Base-by-base conservation (phyloP, 139 green algal genomes). In the Yamagishiella unicocca region DNA sequence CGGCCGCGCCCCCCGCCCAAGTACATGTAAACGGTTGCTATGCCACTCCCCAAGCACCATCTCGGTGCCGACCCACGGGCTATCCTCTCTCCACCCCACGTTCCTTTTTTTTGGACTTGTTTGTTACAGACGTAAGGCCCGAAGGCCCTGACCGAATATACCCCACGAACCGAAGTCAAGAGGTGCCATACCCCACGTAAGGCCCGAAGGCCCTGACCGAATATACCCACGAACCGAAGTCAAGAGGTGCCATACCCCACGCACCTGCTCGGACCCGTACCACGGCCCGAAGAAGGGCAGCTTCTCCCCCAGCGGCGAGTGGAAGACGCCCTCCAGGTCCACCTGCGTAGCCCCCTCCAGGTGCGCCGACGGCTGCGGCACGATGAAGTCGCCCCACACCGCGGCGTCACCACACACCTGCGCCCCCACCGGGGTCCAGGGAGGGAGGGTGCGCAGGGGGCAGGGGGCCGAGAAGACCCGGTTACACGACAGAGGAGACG, bases 331-430 rank as follows among this genome's bases (percentile, higher is more conserved):
- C 10, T 96, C 91, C n/a, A 97, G 75, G 58, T 96, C 88, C 21
- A 96, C 38, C 17, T 95, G 92, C 21, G 88, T 74, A 3, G 91
- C 91, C 4, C 95, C 95, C 1, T 93, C 85, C 62, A 97, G 83
- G 84, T 97, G 95, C 2, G 95, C 93, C 19, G 90, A 78, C 0
- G 85, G 73, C 40, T 95, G 86, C 6, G 96, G 96, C 53, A 97
- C 95, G 54, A 98, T 96, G 81, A 96, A 95, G 91, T 98, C 96
- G 29, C 96, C 95, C 86, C 91, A 95, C n/a, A 94, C 94, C 17
- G 95, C 92, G 0, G 94, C 87, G 0, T 92, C 55, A 29, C 96
- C 96, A 87, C 96, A 98, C 54, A 98, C 95, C 92, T 96, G 94
- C 66, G 37, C 37, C n/a, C n/a, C n/a, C 29, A 29, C 2, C 1